These are phyloP conservation scores for Pleodorina starrii DNA, from an alignment of 139 green algal species.

Conservation along the genomic window DNA sequence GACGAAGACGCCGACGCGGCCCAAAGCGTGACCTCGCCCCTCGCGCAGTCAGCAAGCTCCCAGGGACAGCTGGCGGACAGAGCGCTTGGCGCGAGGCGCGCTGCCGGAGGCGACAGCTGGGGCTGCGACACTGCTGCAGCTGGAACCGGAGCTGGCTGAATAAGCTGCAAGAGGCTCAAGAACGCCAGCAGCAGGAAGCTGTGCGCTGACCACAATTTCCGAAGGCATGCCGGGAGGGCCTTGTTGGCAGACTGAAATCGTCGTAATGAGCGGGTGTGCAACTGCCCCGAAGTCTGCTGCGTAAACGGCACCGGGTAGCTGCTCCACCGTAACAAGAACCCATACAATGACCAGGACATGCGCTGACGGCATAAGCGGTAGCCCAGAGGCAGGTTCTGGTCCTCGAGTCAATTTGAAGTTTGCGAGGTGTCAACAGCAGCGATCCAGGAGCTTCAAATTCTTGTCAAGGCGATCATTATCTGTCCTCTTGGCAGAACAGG, in stretches of 20 bases:
- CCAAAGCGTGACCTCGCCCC: not conserved
- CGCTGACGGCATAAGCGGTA: slow-evolving; percentile 13
- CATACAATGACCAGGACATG: not conserved
- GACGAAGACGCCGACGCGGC: not conserved
- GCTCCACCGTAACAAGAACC: not conserved
- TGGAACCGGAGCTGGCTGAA: not conserved
- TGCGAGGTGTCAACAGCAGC: too few relatives aligned
- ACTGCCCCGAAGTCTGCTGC: not conserved
- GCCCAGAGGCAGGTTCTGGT: too few relatives aligned
- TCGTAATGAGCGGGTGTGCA: not conserved
- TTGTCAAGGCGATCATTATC: too few relatives aligned
- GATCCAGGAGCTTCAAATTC: too few relatives aligned
- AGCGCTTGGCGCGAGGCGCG: not conserved
- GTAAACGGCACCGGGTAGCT: not conserved
- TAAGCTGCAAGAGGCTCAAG: not conserved
- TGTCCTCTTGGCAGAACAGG: too few relatives aligned
- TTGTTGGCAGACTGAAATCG: too few relatives aligned
- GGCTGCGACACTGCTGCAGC: not conserved
- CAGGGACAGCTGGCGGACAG: not conserved
- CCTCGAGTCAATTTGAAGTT: too few relatives aligned
- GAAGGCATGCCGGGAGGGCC: too few relatives aligned
- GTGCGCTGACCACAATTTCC: too few relatives aligned
- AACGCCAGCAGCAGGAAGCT: not conserved
- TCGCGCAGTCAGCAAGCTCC: not conserved
- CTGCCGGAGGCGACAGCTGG: not conserved